A percentile compares a stretch with the other conserved stretches of the same genome.
These are phyloP conservation scores for Ilyonectria sp. DNA, from an alignment of 2,329 filamentous ascomycete genomes.

Conservation along the genomic window DNA sequence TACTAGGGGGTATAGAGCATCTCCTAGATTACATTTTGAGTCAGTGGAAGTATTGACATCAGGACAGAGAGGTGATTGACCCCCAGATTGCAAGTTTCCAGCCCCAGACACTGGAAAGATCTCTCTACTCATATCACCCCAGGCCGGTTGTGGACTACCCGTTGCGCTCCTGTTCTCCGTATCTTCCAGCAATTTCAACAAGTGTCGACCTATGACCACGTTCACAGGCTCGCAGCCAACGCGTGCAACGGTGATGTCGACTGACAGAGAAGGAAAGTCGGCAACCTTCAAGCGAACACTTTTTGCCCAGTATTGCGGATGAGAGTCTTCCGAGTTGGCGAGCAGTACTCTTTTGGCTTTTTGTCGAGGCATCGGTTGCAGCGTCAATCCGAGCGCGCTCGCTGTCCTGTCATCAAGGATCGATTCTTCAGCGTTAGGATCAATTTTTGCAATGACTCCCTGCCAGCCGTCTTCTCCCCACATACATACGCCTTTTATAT, in stretches of 20 bases:
- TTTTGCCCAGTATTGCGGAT: background rate
- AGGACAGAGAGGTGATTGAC: too few relatives aligned
- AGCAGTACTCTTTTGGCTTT: background rate
- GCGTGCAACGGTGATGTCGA: slow-evolving; percentile 13
- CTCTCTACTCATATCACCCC: background rate
- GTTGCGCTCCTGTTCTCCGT: background rate
- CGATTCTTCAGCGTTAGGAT: background rate
- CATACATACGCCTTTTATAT: slow-evolving; percentile 13
- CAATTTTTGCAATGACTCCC: slow-evolving; percentile 2
- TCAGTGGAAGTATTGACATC: background rate
- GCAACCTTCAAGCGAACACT: slow-evolving; percentile 1
- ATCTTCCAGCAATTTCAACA: background rate
- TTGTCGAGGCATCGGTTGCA: slow-evolving; percentile 10
- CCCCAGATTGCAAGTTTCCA: background rate
- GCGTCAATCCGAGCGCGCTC: slow-evolving; percentile 3
- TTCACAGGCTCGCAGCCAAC: background rate
- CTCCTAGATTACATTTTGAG: background rate
- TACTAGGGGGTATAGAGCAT: background rate
- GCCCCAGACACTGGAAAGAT: too few relatives aligned
- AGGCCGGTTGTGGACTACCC: too few relatives aligned
- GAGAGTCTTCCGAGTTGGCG: background rate
- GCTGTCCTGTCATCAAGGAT: slow-evolving; percentile 14
- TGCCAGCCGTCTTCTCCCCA: slow-evolving; percentile 17
- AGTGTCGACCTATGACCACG: slow-evolving; percentile 8
- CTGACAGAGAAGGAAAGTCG: background rate